Evolutionary conservation across 1,284 basidiomycete genomes (phyloP), one percentile per base, ranked within the genome.

Genomic region (Flammula alnicola): DNA sequence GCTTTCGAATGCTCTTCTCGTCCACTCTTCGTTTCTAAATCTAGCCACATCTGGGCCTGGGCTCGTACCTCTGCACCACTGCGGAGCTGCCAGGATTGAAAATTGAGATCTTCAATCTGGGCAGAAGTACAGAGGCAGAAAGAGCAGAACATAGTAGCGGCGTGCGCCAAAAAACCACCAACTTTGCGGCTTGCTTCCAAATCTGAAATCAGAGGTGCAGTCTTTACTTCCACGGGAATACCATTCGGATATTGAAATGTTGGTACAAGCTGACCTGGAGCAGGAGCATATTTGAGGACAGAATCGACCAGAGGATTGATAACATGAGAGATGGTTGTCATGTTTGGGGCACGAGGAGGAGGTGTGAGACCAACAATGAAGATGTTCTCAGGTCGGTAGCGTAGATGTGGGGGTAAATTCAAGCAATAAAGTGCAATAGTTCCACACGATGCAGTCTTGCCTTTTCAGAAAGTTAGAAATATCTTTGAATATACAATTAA

Each of bases 181-280:
- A 59, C 54, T 39, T 69, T 67, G 2, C 56, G 51, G 27, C 48
- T 57, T 2, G 63, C 67, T 32, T 52, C 48, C 2, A 69, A 52
- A 56, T 70, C 67, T 8, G 60, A 63, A 57, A 69, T 58, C 54
- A n/a, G n/a, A n/a, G n/a, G n/a, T n/a, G n/a, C n/a, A n/a, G n/a
- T n/a, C n/a, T n/a, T n/a, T n/a, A n/a, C n/a, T 7, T 40, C 40
- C 10, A 61, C 50, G 7, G 26, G 11, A 39, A 57, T 44, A n/a
- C 63, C 62, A 14, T 48, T 44, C 4, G 66, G 63, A 52, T 63
- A 45, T 8, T 12, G 38, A 25, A 17, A 45, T 7, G 62, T 65
- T 9, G 30, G 37, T 4, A 67, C 29, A 3, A 35, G 22, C 45
- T 54, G 36, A 3, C 58, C 54, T 47, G 49, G 47, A 5, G 38